Conservation (phyloP, 352 stramenopile genomes). For the Chrysophaeum taylorii region DNA sequence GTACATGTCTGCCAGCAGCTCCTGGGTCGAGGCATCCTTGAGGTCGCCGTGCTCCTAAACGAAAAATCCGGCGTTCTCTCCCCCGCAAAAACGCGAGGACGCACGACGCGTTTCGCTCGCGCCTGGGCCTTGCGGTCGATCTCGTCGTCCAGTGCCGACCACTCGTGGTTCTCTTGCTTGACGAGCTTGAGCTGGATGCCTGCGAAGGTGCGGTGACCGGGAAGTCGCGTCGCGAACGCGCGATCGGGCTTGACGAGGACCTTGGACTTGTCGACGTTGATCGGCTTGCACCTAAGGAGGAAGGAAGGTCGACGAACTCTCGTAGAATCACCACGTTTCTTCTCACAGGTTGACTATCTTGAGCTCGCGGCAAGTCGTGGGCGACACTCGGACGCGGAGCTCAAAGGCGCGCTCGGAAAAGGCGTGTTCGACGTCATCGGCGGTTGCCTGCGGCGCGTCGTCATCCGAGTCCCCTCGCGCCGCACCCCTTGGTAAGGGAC, state of each 20-base stretch:
- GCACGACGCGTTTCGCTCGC: background rate
- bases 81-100: too few relatives aligned
- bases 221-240: too few relatives aligned
- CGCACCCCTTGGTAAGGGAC: background rate
- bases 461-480: background rate
- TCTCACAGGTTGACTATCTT: background rate
- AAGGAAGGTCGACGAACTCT: too few relatives aligned
- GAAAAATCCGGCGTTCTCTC: too few relatives aligned
- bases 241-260: background rate
- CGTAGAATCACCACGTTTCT: too few relatives aligned
- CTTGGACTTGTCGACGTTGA: background rate
- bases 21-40: background rate
- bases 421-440: too few relatives aligned
- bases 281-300: background rate
- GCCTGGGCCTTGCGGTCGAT: background rate
- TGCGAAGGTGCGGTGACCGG: too few relatives aligned
- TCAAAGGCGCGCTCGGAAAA: too few relatives aligned
- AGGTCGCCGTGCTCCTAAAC: conserved; percentile 1
- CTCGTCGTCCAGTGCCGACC: background rate
- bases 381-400: background rate
- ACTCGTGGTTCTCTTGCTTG: background rate
- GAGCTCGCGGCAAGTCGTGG: background rate
- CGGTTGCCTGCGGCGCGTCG: too few relatives aligned
- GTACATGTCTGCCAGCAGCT: conserved; percentile 1
- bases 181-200: background rate